Conservation (phyloP, 2,329 filamentous ascomycete species). For the Epicoccum nigrum region DNA sequence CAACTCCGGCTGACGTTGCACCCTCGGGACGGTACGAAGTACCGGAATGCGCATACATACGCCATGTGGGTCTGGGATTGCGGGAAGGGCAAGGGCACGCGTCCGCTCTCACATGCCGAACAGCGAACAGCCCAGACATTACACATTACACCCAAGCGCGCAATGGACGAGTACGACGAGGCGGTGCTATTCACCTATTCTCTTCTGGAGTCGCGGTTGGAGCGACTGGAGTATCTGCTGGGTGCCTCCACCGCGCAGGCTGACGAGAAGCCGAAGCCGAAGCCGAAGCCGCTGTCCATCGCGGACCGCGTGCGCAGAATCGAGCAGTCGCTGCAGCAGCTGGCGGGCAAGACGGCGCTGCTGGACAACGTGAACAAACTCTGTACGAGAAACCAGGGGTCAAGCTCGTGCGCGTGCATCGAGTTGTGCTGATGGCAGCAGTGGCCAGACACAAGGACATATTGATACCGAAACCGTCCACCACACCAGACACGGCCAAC, state of each 20-base stretch:
- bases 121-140: too few relatives aligned
- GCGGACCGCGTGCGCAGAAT: slow-evolving; percentile 46
- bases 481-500: slow-evolving; percentile 21
- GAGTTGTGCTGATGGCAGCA: slow-evolving; percentile 31
- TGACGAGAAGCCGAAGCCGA: too few relatives aligned
- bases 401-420: neutral
- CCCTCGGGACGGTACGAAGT: neutral
- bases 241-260: slow-evolving; percentile 37
- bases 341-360: slow-evolving; percentile 49
- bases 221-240: slow-evolving; percentile 52
- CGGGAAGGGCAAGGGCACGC: slow-evolving; percentile 1
- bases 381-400: slow-evolving; percentile 19
- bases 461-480: slow-evolving; percentile 32
- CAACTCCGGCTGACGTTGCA: slow-evolving; percentile 22
- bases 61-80: slow-evolving; percentile 1
- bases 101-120: slow-evolving; percentile 18
- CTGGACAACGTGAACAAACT: slow-evolving; percentile 51
- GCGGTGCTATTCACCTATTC: slow-evolving; percentile 50
- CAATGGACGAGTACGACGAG: slow-evolving; percentile 49
- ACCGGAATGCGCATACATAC: too few relatives aligned
- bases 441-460: slow-evolving; percentile 51
- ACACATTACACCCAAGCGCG: slow-evolving; percentile 15
- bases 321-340: slow-evolving; percentile 46
- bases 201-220: slow-evolving; percentile 53
- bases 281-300: slow-evolving; percentile 37